Evolutionary conservation across 2,329 filamentous ascomycete species (phyloP).

Genomic region (Colletotrichum falcatum): DNA sequence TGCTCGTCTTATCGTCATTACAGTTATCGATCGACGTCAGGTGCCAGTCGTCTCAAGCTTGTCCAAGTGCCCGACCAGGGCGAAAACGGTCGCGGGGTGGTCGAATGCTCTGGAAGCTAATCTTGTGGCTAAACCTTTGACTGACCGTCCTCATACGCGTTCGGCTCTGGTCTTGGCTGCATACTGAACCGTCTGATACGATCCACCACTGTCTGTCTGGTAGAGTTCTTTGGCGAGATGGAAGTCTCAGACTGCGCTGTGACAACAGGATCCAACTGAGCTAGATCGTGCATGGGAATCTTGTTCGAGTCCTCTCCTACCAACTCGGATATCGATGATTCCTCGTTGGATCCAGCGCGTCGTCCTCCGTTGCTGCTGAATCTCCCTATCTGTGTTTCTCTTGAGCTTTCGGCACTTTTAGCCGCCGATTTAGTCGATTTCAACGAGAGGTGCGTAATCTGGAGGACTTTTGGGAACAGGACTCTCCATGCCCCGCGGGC

Average conservation of each 20-base stretch:
- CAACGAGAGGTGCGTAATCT: neutral
- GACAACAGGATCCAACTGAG: neutral
- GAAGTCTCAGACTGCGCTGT: neutral
- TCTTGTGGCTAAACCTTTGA: neutral
- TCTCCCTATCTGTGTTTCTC: neutral
- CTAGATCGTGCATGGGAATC: neutral
- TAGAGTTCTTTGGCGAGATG: neutral
- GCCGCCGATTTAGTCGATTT: neutral
- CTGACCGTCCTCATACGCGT: neutral
- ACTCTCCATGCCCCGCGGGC: neutral
- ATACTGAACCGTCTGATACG: neutral
- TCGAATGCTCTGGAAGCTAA: neutral
- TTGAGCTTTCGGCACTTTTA: neutral
- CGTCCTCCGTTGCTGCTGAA: neutral
- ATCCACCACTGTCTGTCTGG: neutral
- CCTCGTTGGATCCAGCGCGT: neutral
- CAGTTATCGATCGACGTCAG: too few species aligned
- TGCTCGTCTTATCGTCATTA: too few species aligned
- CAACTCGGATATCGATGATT: neutral
- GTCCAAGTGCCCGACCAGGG: too few species aligned
- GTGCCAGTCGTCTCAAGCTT: too few species aligned
- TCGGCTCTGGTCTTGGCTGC: neutral
- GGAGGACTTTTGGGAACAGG: neutral
- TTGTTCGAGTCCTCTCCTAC: neutral
- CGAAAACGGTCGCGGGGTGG: neutral